phyloP scores from a whole-genome alignment of 805 yeast genomes.

The Kregervanrija delftensis region DNA sequence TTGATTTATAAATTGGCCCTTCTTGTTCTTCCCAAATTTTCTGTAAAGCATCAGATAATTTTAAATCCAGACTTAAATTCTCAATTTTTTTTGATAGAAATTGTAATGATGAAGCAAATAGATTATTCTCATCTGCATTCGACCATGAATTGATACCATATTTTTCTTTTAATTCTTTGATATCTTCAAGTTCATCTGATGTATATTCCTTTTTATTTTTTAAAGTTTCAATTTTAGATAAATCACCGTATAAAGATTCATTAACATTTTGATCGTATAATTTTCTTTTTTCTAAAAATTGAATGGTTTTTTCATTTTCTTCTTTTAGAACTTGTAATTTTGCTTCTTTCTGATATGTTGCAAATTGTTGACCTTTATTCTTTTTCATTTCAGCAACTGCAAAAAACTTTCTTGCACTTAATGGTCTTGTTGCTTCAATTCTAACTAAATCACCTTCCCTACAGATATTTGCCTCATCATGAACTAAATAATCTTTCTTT shows the following conservation, averaged over 20 bases:
- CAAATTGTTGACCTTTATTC: constrained; percentile 89
- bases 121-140: constrained; percentile 16
- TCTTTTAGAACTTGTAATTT: constrained; percentile 59
- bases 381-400: constrained; percentile 88
- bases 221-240: constrained; percentile 13
- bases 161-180: constrained; percentile 30
- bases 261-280: constrained; percentile 16
- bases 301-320: constrained; percentile 49
- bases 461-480: constrained; percentile 87
- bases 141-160: constrained; percentile 23
- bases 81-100: constrained; percentile 18
- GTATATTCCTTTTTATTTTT: constrained; percentile 13
- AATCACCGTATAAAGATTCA: constrained; percentile 27
- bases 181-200: constrained; percentile 29
- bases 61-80: constrained; percentile 14
- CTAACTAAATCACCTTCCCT: constrained; percentile 95
- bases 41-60: constrained; percentile 12
- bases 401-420: constrained; percentile 75
- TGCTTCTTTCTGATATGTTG: constrained; percentile 68
- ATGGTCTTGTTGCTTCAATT: constrained; percentile 81
- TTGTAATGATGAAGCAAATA: constrained; percentile 23
- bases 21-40: constrained; percentile 20
- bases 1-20: constrained; percentile 29
- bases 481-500: constrained; percentile 82
- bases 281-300: constrained; percentile 46